Evolutionary conservation across 2,329 filamentous ascomycete species (phyloP).

Genomic region (Xenoacremonium recifei): DNA sequence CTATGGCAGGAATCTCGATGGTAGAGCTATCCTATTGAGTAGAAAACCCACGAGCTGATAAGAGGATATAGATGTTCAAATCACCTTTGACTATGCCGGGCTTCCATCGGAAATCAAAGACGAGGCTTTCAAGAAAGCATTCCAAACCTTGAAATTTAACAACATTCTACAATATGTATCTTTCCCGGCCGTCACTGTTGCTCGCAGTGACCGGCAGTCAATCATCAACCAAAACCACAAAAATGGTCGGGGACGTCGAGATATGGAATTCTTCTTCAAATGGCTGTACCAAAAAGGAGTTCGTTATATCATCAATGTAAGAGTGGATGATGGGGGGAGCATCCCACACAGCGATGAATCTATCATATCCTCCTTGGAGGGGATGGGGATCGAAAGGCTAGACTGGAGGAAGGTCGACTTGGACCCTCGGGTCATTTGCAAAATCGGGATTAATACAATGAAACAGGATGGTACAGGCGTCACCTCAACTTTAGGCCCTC

Average conservation of each 20-base stretch:
- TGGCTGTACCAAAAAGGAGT: slow-evolving; percentile 9
- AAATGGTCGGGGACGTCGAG: not conserved
- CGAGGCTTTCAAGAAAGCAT: not conserved
- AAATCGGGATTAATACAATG: not conserved
- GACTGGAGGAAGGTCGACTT: slow-evolving; percentile 8
- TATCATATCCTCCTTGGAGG: slow-evolving; percentile 2
- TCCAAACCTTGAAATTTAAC: slow-evolving; percentile 2
- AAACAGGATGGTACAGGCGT: no score
- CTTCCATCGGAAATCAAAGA: slow-evolving; percentile 1
- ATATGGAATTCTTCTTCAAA: slow-evolving; percentile 7
- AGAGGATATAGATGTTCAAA: slow-evolving; percentile 4
- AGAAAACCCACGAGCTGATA: no score
- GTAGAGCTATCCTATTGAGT: no score
- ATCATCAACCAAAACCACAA: not conserved
- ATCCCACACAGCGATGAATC: slow-evolving; percentile 6
- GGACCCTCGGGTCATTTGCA: slow-evolving; percentile 3
- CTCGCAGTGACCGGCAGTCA: not conserved
- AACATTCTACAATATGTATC: slow-evolving; percentile 2
- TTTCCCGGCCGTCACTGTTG: slow-evolving; percentile 4
- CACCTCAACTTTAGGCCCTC: no score
- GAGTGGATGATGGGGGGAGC: slow-evolving; percentile 4
- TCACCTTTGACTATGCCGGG: slow-evolving; percentile 5
- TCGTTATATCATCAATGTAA: slow-evolving; percentile 3
- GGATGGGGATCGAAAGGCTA: slow-evolving; percentile 7
- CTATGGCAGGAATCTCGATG: slow-evolving; percentile 3